These are phyloP conservation scores for Hura crepitans DNA, from an alignment of 441 rosid genomes.

Conservation along the genomic window DNA sequence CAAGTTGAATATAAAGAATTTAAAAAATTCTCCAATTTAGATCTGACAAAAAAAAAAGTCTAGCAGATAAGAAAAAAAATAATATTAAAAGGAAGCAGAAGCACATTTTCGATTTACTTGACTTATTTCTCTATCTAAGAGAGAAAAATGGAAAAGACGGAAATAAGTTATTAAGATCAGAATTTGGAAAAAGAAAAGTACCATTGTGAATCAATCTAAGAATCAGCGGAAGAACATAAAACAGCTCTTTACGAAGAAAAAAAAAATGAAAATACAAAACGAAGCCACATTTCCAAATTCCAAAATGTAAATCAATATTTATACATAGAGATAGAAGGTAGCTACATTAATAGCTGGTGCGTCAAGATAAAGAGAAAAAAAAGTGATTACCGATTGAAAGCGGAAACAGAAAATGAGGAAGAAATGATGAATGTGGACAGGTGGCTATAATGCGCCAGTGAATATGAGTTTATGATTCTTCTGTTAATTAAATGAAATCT, in stretches of 20 bases:
- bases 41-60: constrained; percentile 5
- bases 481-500: neutral
- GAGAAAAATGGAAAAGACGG: neutral
- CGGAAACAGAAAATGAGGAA: constrained; percentile 4
- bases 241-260: neutral
- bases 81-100: neutral
- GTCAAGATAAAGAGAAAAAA: constrained; percentile 12
- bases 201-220: constrained; percentile 12
- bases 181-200: constrained; percentile 10
- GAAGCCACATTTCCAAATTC: neutral
- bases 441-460: constrained; percentile 31
- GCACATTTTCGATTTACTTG: neutral
- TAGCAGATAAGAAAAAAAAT: neutral
- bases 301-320: neutral
- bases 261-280: neutral
- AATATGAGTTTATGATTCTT: neutral
- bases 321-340: constrained; percentile 4
- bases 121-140: neutral
- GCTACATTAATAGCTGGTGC: neutral
- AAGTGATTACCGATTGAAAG: constrained; percentile 10
- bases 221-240: neutral
- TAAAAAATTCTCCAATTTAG: neutral
- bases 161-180: neutral
- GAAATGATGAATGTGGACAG: neutral
- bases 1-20: neutral